A percentile compares a stretch with the other conserved stretches of the same genome.
These are phyloP conservation scores for Dalechampia spathulata DNA, from an alignment of 441 rosid genomes.

Conservation along the genomic window DNA sequence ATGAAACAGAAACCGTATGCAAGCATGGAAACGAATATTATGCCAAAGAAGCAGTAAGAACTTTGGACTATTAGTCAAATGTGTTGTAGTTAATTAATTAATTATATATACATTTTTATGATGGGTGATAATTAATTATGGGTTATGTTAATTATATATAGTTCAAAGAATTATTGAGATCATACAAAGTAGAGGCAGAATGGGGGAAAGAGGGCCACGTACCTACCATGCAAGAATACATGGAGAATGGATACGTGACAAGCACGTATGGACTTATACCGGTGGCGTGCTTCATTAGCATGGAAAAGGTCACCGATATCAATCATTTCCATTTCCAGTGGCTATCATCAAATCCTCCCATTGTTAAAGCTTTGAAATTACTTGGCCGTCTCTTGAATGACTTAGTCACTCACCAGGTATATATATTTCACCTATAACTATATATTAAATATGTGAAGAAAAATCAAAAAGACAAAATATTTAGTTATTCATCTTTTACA, in stretches of 20 bases:
- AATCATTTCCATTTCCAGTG: slow-evolving; percentile 17
- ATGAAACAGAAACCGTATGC: neutral
- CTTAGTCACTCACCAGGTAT: slow-evolving; percentile 18
- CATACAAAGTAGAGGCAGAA: slow-evolving; percentile 3
- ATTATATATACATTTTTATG: neutral
- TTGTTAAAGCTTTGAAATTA: neutral
- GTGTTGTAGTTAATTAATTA: no score
- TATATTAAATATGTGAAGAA: no score
- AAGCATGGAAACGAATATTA: slow-evolving; percentile 2
- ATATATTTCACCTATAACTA: no score
- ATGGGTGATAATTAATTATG: no score
- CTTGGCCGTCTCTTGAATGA: slow-evolving; percentile 20
- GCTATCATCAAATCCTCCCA: slow-evolving; percentile 12
- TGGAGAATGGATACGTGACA: slow-evolving; percentile 1
- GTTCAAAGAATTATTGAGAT: neutral
- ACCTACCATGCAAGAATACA: slow-evolving; percentile 10
- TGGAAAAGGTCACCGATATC: neutral
- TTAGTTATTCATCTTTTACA: no score
- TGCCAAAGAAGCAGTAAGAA: slow-evolving; percentile 8
- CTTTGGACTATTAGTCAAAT: no score
- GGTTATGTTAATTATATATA: neutral
- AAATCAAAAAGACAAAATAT: no score
- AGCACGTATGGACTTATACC: neutral
- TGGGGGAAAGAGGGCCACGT: slow-evolving; percentile 6
- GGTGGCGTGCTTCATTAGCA: neutral